These are phyloP conservation scores for Cystofilobasidium bisporidii DNA, from an alignment of 768 basidiomycete species.

Conservation along the genomic window DNA sequence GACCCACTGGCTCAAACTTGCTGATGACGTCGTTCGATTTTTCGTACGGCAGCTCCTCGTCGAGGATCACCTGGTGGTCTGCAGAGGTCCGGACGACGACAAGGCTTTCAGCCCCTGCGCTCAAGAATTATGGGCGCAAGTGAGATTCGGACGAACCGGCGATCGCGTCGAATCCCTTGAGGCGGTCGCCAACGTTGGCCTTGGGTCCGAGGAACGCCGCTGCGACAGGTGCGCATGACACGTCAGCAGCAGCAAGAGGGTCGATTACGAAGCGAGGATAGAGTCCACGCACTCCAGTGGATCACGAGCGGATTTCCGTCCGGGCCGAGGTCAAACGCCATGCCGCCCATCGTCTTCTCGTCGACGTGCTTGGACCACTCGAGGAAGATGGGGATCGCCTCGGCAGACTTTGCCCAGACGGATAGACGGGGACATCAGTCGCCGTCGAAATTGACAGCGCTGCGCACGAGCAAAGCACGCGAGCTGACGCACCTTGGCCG, in stretches of 20 bases:
- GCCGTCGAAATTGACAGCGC: too few species aligned
- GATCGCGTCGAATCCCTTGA: too few species aligned
- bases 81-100: not conserved
- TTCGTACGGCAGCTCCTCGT: slow-evolving; percentile 3
- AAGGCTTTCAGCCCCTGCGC: too few species aligned
- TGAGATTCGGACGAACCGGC: too few species aligned
- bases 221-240: too few species aligned
- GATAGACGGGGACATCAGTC: too few species aligned
- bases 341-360: not conserved
- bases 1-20: not conserved
- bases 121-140: too few species aligned
- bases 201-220: too few species aligned
- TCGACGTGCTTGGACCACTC: not conserved
- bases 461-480: not conserved
- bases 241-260: too few species aligned
- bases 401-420: not conserved
- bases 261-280: not conserved
- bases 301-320: not conserved
- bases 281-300: not conserved
- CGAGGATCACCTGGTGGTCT: not conserved
- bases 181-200: too few species aligned
- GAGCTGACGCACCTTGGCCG: not conserved
- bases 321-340: not conserved
- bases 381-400: not conserved
- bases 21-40: not conserved